Evolutionary conservation across 129 eudicot species (phyloP).

Genomic region (Arctium minus): DNA sequence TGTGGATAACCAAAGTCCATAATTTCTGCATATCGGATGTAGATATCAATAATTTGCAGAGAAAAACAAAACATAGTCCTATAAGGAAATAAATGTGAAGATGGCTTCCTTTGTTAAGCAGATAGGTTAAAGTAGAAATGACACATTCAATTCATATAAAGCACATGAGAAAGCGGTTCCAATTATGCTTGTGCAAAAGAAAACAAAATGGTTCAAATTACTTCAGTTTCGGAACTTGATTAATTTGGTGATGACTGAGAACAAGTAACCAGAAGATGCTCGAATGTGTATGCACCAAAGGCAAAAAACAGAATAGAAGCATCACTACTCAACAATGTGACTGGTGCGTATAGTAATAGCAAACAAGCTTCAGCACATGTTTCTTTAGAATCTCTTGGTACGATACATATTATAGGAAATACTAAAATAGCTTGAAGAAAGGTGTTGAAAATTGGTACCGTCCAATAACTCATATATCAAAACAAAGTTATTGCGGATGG

Average conservation of each 20-base stretch:
- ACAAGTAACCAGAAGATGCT: too few relatives aligned
- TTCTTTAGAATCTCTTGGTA: neutral
- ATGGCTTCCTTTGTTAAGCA: neutral
- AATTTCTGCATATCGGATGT: conserved; percentile 59
- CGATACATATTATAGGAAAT: neutral
- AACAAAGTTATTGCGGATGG: conserved; percentile 95
- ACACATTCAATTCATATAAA: neutral
- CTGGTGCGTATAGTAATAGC: too few relatives aligned
- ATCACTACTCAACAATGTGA: too few relatives aligned
- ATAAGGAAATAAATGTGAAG: neutral
- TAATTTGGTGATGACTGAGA: too few relatives aligned
- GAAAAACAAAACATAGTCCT: neutral
- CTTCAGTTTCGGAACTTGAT: neutral
- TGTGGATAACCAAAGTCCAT: conserved; percentile 99
- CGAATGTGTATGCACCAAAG: too few relatives aligned
- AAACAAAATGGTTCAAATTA: neutral
- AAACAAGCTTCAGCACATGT: neutral
- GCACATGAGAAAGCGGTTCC: neutral
- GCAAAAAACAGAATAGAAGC: neutral
- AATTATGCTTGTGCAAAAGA: neutral
- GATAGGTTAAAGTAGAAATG: neutral
- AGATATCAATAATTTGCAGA: neutral
- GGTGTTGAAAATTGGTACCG: conserved; percentile 37
- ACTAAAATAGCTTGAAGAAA: neutral
- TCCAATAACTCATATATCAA: conserved; percentile 89